These are phyloP conservation scores for Pyrenula massariospora DNA, from an alignment of 495 filamentous ascomycete genomes.

Conservation along the genomic window DNA sequence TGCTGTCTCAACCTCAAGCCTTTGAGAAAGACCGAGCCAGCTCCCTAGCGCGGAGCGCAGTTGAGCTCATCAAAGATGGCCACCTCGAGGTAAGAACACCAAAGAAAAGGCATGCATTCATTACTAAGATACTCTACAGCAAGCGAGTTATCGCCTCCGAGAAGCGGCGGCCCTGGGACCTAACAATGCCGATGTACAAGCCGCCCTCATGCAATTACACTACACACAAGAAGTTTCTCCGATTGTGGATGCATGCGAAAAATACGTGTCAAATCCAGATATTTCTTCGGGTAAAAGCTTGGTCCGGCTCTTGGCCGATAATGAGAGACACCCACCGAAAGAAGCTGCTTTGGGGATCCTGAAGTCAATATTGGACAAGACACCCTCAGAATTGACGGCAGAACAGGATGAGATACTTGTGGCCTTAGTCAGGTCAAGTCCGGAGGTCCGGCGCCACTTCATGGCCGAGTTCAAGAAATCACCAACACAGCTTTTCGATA, in stretches of 20 bases:
- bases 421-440: slow-evolving; percentile 42
- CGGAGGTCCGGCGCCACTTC: slow-evolving; percentile 42
- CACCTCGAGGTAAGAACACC: slow-evolving; percentile 30
- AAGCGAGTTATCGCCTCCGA: slow-evolving; percentile 44
- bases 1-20: background rate
- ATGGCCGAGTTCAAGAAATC: slow-evolving; percentile 34
- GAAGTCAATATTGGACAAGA: slow-evolving; percentile 37
- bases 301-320: slow-evolving; percentile 38
- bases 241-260: slow-evolving; percentile 39
- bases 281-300: slow-evolving; percentile 47
- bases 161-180: slow-evolving; percentile 53
- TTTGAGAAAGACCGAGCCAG: slow-evolving; percentile 34
- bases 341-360: slow-evolving; percentile 41
- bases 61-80: slow-evolving; percentile 36
- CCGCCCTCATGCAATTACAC: slow-evolving; percentile 36
- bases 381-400: slow-evolving; percentile 23
- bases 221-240: slow-evolving; percentile 36
- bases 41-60: slow-evolving; percentile 35
- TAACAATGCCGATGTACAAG: slow-evolving; percentile 39
- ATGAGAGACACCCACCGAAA: slow-evolving; percentile 36
- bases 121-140: slow-evolving; percentile 22
- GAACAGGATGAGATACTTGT: slow-evolving; percentile 47
- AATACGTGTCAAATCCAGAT: slow-evolving; percentile 37
- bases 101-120: background rate
- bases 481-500: slow-evolving; percentile 42